Evolutionary conservation across 306 rosid species (phyloP).

Genomic region (Fagus sylvatica): DNA sequence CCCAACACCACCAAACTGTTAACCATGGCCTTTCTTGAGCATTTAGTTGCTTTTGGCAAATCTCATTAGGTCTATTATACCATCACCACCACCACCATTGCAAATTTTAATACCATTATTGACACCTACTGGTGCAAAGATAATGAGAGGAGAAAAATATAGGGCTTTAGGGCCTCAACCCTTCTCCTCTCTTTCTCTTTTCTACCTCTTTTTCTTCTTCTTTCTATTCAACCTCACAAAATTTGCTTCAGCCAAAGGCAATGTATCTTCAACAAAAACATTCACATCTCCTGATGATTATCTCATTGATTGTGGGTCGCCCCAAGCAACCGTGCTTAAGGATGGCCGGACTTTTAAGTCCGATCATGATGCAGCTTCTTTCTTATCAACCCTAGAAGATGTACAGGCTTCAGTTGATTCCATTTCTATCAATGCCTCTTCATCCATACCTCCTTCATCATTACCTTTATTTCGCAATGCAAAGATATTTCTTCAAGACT

Average conservation of each 20-base stretch:
- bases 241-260: conserved; percentile 14
- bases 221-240: conserved; percentile 7
- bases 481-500: conserved; percentile 51
- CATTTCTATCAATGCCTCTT: conserved; percentile 22
- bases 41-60: background rate
- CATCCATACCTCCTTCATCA: conserved; percentile 38
- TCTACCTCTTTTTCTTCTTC: conserved; percentile 7
- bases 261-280: background rate
- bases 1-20: background rate
- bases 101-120: background rate
- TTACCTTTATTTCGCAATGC: conserved; percentile 51
- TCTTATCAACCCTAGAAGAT: conserved; percentile 60
- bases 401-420: conserved; percentile 42
- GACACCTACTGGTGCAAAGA: background rate
- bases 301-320: conserved; percentile 75
- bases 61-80: background rate
- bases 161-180: conserved; percentile 24
- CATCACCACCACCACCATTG: conserved; percentile 5
- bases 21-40: background rate
- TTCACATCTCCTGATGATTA: conserved; percentile 58
- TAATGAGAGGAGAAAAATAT: conserved; percentile 38
- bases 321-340: conserved; percentile 33
- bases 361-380: conserved; percentile 61
- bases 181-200: conserved; percentile 22
- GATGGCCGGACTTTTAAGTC: conserved; percentile 78